Conservation (phyloP, 768 basidiomycete species). For the Mycena rosella region DNA sequence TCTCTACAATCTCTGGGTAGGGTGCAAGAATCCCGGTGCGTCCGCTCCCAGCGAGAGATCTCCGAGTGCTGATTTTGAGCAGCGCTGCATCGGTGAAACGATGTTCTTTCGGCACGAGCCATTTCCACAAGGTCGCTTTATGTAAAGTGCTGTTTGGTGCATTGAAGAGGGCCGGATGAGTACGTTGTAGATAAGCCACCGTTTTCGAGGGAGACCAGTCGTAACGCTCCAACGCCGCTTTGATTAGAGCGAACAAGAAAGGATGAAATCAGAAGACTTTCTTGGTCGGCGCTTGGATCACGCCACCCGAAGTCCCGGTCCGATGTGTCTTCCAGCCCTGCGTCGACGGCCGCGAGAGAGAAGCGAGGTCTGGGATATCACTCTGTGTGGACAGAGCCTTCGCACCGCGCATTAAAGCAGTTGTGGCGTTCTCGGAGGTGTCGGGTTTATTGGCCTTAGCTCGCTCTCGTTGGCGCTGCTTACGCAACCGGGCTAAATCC, state of each 20-base stretch:
- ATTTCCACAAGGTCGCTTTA: background rate
- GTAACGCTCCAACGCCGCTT: background rate
- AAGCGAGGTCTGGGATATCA: background rate
- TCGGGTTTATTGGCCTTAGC: background rate
- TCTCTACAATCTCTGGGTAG: conserved; percentile 1
- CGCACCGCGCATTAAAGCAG: background rate
- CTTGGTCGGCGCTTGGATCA: background rate
- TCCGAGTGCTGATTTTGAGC: background rate
- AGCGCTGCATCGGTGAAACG: conserved; percentile 4
- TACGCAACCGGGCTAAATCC: background rate
- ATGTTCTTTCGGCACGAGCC: background rate
- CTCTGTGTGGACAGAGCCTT: background rate
- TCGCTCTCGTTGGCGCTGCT: background rate
- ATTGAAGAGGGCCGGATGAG: conserved; percentile 6
- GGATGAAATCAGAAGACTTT: conserved; percentile 10
- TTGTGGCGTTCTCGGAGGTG: background rate
- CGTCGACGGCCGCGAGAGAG: background rate
- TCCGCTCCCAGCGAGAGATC: background rate
- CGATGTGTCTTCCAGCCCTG: conserved; percentile 4
- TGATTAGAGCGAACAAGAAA: background rate
- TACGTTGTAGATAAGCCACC: background rate
- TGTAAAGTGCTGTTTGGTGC: background rate
- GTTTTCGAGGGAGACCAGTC: background rate
- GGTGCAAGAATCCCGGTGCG: background rate
- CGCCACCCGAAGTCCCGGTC: background rate